Percentiles rank a stretch among this genome's conserved stretches.
Evolutionary conservation across 345 rosid genomes (phyloP).

Genomic region (Sonneratia alba): DNA sequence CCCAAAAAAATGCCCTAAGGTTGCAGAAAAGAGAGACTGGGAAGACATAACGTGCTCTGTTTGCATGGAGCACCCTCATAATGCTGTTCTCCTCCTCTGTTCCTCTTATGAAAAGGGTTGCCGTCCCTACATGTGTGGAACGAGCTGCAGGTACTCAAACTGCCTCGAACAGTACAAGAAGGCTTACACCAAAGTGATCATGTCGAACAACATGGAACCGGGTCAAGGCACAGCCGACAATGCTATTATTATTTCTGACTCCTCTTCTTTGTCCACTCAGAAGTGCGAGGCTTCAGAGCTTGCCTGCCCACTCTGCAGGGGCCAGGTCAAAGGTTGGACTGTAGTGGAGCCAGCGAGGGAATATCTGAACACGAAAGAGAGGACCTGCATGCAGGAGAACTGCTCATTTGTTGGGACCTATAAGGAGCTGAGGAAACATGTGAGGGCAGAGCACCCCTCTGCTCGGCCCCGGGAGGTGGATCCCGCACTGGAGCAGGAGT

Average conservation of each 20-base stretch:
- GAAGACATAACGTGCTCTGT: conserved; percentile 82
- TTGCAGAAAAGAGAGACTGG: conserved; percentile 65
- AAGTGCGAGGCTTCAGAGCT: conserved; percentile 56
- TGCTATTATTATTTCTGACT: conserved; percentile 21
- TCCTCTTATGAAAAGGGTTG: conserved; percentile 97
- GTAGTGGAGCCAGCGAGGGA: conserved; percentile 83
- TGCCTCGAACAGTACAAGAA: conserved; percentile 93
- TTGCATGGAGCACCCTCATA: conserved; percentile 96
- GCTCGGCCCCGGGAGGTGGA: conserved; percentile 76
- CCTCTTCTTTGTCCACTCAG: conserved; percentile 20
- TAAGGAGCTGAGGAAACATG: conserved; percentile 90
- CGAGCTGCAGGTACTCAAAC: conserved; percentile 86
- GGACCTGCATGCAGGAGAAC: conserved; percentile 91
- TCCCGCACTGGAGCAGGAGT: conserved; percentile 71
- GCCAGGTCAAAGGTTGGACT: conserved; percentile 96
- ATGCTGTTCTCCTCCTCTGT: conserved; percentile 93
- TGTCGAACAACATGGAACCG: conserved; percentile 20
- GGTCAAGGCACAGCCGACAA: conserved; percentile 20
- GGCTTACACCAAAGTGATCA: conserved; percentile 52
- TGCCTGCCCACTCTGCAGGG: conserved; percentile 91
- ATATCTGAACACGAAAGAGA: conserved; percentile 57
- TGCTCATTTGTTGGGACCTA: conserved; percentile 65
- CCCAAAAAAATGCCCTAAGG: conserved; percentile 38
- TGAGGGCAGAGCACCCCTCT: conserved; percentile 67
- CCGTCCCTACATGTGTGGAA: conserved; percentile 96